Conservation (phyloP, 2,329 filamentous ascomycete species). For the Penicillium sp. region DNA sequence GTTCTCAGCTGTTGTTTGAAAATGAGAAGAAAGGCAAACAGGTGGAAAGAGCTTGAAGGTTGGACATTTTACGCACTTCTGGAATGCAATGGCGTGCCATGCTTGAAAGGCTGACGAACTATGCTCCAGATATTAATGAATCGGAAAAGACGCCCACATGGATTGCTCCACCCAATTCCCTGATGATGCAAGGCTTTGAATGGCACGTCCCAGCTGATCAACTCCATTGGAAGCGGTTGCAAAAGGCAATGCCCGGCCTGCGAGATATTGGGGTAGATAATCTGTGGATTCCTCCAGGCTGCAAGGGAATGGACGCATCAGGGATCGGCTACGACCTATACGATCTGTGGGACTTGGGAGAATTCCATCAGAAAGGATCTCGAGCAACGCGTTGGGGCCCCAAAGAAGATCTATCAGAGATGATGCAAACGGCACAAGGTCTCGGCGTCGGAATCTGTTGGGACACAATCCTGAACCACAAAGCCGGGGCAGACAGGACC, state of each 20-base stretch:
- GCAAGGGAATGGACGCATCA: constrained; percentile 62
- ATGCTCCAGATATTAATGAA: constrained; percentile 20
- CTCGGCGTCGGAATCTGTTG: constrained; percentile 62
- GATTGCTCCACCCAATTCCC: constrained; percentile 35
- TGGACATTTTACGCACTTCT: neutral
- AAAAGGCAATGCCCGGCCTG: constrained; percentile 53
- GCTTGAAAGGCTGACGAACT: neutral
- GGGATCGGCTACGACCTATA: constrained; percentile 71
- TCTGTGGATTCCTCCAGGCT: constrained; percentile 70
- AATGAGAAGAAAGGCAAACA: constrained; percentile 2
- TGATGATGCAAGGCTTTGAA: constrained; percentile 71
- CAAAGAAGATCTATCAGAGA: constrained; percentile 60
- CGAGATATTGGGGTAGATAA: constrained; percentile 62
- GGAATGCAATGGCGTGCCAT: neutral
- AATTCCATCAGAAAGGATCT: constrained; percentile 69
- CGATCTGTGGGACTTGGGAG: constrained; percentile 69
- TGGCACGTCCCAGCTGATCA: constrained; percentile 67
- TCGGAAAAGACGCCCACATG: constrained; percentile 28
- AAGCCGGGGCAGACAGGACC: constrained; percentile 65
- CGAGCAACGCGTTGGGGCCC: constrained; percentile 68
- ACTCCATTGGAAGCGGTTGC: constrained; percentile 62
- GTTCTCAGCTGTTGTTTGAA: constrained; percentile 12
- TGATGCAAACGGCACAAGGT: constrained; percentile 55
- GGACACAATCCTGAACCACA: constrained; percentile 73
- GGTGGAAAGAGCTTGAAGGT: constrained; percentile 17